Evolutionary conservation across 106 monocot genomes (phyloP), one percentile per base, ranked within the genome.

Genomic region (Chionographis japonica): DNA sequence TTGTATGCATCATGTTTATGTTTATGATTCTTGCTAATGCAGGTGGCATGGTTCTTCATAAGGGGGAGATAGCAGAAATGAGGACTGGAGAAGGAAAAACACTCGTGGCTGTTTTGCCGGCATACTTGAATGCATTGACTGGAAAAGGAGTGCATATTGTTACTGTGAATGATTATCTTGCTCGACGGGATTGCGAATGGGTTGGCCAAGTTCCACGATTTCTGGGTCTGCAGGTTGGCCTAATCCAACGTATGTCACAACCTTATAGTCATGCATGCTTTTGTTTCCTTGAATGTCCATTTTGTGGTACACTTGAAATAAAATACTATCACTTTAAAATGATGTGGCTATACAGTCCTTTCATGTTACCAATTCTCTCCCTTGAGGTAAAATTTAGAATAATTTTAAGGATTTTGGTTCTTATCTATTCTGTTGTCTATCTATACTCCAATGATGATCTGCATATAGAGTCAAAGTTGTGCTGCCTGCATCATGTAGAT

Each of bases 71-170:
- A 54, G 86, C 97, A 65, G 97, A 97, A 71, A 92, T 97, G 97
- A 89, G 81, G 66, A 97, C 97, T 38, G 97, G 97, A 73, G 97
- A 97, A 85, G 97, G 97, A 61, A 97, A 97, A 85, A 97, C 97
- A 19, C 81, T 97, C 54, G 97, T 97, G 57, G 97, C 92, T 72
- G 65, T 97, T 61, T 73, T 97, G 61, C 97, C 97, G 15, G 89
- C 97, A 65, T 97, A 85, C 72, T 73, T 97, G 50, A 97, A 97
- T 85, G 97, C 97, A 53, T 73, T 97, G 39, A 83, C 72, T 67
- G 97, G 92, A 50, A 97, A 91, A 82, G 97, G 97, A 50, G 92
- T 97, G 53, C 97, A 97, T 81, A 68, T 97, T 77, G 92, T 97
- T 56, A 97, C 97, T 20, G 97, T 97, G 65, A 97, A 97, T 81